Evolutionary conservation across 73 alveolate species (phyloP).

Genomic region (Paramecium tetraurelia): DNA sequence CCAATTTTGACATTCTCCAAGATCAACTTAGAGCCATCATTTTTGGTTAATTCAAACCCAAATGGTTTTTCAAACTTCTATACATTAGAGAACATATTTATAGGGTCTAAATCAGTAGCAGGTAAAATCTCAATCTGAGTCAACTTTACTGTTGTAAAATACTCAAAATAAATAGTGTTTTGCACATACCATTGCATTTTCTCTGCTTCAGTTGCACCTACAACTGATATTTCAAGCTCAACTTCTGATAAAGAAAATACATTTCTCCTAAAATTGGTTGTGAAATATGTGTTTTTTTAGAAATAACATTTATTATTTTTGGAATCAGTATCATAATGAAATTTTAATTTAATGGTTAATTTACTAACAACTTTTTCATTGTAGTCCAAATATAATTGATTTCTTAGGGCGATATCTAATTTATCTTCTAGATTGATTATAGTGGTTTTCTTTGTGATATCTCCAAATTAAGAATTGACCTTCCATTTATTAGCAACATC

Average conservation of each 20-base stretch:
- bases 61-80: not conserved
- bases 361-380: slow-evolving; percentile 12
- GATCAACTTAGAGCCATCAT: not conserved
- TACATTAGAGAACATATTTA: not conserved
- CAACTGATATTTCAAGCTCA: not conserved
- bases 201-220: not conserved
- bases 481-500: not conserved
- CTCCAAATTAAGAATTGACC: not conserved
- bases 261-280: not conserved
- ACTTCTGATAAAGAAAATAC: not conserved
- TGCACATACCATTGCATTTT: not conserved
- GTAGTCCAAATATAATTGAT: not conserved
- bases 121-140: not conserved
- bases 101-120: not conserved
- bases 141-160: slow-evolving; percentile 4
- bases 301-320: not conserved
- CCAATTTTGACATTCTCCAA: not conserved
- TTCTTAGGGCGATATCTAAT: not conserved
- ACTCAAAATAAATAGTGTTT: not conserved
- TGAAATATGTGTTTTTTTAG: not conserved
- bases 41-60: not conserved
- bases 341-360: not conserved
- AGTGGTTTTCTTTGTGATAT: not conserved
- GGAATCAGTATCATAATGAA: not conserved
- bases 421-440: not conserved